Conservation (phyloP, 2,329 filamentous ascomycete genomes). For the Fusarium papillatum region DNA sequence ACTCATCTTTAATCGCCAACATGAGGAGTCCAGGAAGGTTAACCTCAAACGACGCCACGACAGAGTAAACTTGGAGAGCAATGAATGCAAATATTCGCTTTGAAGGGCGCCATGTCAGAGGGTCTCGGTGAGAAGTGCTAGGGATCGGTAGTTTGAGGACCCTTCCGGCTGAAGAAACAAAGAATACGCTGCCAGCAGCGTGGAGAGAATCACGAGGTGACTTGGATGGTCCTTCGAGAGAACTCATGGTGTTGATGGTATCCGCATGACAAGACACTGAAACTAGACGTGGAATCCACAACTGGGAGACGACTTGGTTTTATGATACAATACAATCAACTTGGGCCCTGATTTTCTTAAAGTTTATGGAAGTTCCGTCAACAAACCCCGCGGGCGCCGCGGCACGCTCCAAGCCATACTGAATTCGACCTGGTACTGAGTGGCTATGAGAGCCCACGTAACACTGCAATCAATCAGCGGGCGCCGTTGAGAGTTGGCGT, state of each 20-base stretch:
- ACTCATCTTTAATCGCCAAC: conserved; percentile 8
- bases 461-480: conserved; percentile 12
- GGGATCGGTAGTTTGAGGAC: conserved; percentile 35
- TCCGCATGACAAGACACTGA: not conserved
- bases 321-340: not conserved
- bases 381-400: not conserved
- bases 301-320: not conserved
- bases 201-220: conserved; percentile 23
- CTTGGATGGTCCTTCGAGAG: not conserved
- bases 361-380: not conserved
- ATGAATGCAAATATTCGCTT: conserved; percentile 24
- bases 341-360: not conserved
- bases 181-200: conserved; percentile 42
- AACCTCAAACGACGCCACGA: conserved; percentile 15
- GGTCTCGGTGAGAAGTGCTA: conserved; percentile 30
- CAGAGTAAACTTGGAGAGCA: conserved; percentile 19
- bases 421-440: not conserved
- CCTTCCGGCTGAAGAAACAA: conserved; percentile 30
- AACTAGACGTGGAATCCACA: not conserved
- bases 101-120: conserved; percentile 30
- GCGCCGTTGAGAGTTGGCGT: conserved; percentile 8
- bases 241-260: conserved; percentile 12
- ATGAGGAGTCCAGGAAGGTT: conserved; percentile 23
- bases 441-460: not conserved
- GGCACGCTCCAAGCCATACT: not conserved